Evolutionary conservation across 768 basidiomycete species (phyloP).

Genomic region (Cystofilobasidium macerans): DNA sequence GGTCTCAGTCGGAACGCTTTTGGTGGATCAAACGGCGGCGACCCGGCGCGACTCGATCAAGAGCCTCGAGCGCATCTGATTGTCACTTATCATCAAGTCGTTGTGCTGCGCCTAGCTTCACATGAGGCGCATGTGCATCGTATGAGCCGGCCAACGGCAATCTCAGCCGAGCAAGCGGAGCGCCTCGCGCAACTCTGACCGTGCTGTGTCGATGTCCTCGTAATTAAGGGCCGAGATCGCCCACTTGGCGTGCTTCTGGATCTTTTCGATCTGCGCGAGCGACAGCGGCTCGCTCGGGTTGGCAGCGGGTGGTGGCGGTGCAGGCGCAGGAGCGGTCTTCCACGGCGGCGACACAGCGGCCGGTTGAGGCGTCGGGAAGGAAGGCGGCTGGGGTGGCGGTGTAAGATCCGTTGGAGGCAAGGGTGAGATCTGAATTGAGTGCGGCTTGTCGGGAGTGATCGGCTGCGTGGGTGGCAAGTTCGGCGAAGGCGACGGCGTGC

Average conservation of each 20-base stretch:
- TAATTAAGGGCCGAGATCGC: conserved; percentile 94
- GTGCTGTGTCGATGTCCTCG: conserved; percentile 79
- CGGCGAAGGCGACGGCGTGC: conserved; percentile 28
- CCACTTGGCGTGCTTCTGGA: conserved; percentile 83
- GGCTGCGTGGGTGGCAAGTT: conserved; percentile 23
- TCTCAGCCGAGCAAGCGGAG: conserved; percentile 41
- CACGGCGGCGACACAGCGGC: conserved; percentile 12
- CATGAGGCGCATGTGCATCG: too few relatives aligned
- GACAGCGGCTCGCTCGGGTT: conserved; percentile 33
- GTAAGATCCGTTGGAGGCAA: conserved; percentile 20
- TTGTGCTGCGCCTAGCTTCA: too few relatives aligned
- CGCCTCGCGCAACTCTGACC: conserved; percentile 67
- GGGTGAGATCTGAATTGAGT: conserved; percentile 7
- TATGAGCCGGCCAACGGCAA: too few relatives aligned
- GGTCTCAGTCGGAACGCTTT: too few relatives aligned
- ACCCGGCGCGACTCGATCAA: too few relatives aligned
- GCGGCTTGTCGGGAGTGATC: conserved; percentile 24
- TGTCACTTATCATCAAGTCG: too few relatives aligned
- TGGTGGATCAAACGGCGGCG: too few relatives aligned
- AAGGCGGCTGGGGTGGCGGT: conserved; percentile 26
- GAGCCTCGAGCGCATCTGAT: too few relatives aligned
- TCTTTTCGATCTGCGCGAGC: conserved; percentile 50
- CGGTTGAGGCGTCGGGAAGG: conserved; percentile 31
- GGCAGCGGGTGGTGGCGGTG: conserved; percentile 9
- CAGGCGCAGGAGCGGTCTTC: conserved; percentile 9